Evolutionary conservation across 1,284 basidiomycete species (phyloP).

Genomic region (Naganishia cerealis): DNA sequence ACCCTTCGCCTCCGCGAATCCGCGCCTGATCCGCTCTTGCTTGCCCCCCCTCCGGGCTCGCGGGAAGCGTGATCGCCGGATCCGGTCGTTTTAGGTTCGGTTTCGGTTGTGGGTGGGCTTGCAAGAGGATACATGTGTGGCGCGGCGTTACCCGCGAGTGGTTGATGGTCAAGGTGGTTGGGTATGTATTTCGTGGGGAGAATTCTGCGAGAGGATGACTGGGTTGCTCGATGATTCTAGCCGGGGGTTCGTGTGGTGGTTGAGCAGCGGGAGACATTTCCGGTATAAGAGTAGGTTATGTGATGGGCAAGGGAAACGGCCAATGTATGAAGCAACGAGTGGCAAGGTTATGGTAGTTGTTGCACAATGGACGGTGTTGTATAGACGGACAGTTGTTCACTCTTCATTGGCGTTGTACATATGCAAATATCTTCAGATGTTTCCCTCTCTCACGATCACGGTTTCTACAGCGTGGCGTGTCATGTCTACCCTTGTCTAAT

Average conservation of each 20-base stretch:
- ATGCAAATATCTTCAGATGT: background rate
- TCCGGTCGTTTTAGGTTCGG: background rate
- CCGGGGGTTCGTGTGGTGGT: too few species aligned
- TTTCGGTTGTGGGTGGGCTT: background rate
- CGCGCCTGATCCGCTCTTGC: constrained; percentile 27
- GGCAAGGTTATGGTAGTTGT: background rate
- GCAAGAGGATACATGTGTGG: background rate
- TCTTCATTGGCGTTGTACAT: constrained; percentile 2
- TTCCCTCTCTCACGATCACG: background rate
- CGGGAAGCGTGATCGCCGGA: constrained; percentile 27
- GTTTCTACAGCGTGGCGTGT: background rate
- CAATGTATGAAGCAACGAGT: background rate
- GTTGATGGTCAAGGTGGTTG: background rate
- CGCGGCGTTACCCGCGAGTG: background rate
- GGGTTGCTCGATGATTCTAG: background rate
- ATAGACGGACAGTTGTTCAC: constrained; percentile 23
- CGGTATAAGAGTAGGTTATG: too few species aligned
- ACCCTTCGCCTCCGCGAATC: constrained; percentile 1
- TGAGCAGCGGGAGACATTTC: too few species aligned
- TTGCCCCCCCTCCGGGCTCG: constrained; percentile 14
- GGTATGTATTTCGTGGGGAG: background rate
- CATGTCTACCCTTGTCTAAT: background rate
- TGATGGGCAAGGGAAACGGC: background rate
- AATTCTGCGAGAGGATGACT: background rate
- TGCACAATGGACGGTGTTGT: background rate